These are phyloP conservation scores for Zasmidium angulare DNA, from an alignment of 2,329 filamentous ascomycete genomes.

Conservation along the genomic window DNA sequence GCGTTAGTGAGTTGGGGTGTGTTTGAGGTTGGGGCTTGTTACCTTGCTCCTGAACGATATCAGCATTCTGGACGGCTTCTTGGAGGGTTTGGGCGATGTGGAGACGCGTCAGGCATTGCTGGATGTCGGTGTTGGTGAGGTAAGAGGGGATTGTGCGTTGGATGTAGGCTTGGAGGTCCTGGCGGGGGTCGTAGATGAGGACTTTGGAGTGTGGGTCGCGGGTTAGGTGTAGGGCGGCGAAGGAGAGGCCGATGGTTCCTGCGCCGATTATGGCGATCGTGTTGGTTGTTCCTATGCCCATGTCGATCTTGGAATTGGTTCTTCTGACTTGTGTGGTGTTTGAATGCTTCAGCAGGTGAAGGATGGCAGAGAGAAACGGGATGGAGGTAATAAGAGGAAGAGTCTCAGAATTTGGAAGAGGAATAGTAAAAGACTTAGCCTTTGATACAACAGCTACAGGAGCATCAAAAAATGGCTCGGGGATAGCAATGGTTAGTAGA, in stretches of 20 bases:
- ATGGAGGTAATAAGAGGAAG: no score
- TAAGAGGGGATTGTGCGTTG: constrained; percentile 44
- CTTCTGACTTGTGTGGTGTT: background rate
- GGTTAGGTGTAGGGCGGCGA: constrained; percentile 54
- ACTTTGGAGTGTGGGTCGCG: constrained; percentile 43
- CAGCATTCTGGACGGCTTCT: constrained; percentile 47
- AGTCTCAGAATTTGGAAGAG: no score
- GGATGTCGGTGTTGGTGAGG: constrained; percentile 34
- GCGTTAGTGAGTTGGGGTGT: no score
- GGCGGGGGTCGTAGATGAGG: constrained; percentile 53
- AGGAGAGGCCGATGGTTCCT: constrained; percentile 57
- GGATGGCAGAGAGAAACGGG: no score
- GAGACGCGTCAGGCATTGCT: constrained; percentile 34
- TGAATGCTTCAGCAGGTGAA: no score
- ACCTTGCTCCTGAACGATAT: constrained; percentile 58
- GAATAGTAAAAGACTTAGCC: background rate
- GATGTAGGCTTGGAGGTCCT: constrained; percentile 49
- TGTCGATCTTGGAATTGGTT: background rate
- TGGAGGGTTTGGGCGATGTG: constrained; percentile 38
- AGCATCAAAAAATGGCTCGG: no score
- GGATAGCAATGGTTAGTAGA: no score
- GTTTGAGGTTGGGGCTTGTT: no score
- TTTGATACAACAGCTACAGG: background rate
- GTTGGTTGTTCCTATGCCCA: constrained; percentile 7
- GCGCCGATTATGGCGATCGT: constrained; percentile 45